phyloP scores from a whole-genome alignment of 1,284 basidiomycete species.

The Tremellales sp. region DNA sequence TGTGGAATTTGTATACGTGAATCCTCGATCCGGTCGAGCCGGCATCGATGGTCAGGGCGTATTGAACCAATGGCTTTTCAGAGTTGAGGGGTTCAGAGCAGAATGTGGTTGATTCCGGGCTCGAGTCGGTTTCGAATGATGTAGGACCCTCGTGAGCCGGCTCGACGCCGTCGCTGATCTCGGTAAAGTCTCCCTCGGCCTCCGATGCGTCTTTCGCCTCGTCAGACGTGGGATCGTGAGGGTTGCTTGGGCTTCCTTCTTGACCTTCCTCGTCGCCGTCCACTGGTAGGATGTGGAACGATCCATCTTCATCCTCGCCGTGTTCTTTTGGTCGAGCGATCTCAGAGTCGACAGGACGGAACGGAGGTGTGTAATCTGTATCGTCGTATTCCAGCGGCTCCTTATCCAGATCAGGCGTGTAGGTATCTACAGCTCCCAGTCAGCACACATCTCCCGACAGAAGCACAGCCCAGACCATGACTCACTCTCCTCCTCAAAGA shows the following conservation, averaged over 20 bases:
- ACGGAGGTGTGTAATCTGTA: conserved; percentile 40
- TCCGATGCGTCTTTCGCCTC: conserved; percentile 21
- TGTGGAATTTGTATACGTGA: conserved; percentile 97
- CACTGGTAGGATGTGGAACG: conserved; percentile 28
- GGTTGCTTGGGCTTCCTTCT: conserved; percentile 7
- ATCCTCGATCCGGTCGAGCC: conserved; percentile 96
- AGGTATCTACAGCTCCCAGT: conserved; percentile 31
- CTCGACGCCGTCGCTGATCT: conserved; percentile 29
- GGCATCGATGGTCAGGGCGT: conserved; percentile 95
- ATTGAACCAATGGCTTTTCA: conserved; percentile 66
- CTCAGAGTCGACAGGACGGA: conserved; percentile 30
- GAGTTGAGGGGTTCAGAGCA: conserved; percentile 60
- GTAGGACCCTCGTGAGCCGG: conserved; percentile 19
- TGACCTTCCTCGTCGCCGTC: conserved; percentile 16
- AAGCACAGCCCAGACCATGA: conserved; percentile 1
- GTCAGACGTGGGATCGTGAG: conserved; percentile 26
- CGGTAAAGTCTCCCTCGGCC: conserved; percentile 31
- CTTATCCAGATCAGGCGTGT: conserved; percentile 33
- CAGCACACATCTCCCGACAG: conserved; percentile 3
- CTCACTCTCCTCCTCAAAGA: conserved; percentile 31
- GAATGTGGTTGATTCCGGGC: conserved; percentile 47
- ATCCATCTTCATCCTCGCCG: conserved; percentile 24
- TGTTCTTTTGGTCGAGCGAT: conserved; percentile 18
- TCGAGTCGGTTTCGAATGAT: conserved; percentile 45
- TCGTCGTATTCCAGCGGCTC: conserved; percentile 14